A percentile compares a stretch with the other conserved stretches of the same genome.
phyloP scores from a whole-genome alignment of 495 filamentous ascomycete species.

The Sabuloglossum arenarium region DNA sequence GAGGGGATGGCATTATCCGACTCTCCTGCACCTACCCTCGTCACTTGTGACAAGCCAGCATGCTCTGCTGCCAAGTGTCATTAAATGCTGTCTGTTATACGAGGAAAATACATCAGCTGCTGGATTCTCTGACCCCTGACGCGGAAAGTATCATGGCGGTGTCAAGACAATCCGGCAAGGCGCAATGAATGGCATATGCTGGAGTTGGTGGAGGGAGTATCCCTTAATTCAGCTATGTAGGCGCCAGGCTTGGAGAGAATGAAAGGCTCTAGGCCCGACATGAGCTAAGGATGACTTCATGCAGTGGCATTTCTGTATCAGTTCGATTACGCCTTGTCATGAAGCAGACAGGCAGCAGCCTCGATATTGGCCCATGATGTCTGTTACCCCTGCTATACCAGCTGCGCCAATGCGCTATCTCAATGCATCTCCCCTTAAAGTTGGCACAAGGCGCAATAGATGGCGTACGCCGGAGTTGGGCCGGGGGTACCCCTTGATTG shows the following conservation, averaged over 20 bases:
- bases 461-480: neutral
- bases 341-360: too few relatives aligned
- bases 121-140: neutral
- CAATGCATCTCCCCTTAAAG: too few relatives aligned
- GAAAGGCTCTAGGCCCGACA: too few relatives aligned
- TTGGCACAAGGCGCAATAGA: neutral
- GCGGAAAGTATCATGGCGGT: neutral
- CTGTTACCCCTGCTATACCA: too few relatives aligned
- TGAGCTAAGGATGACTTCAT: too few relatives aligned
- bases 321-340: too few relatives aligned
- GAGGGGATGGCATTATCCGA: neutral
- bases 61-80: neutral
- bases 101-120: neutral
- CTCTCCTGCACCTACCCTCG: neutral
- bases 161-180: conserved; percentile 1
- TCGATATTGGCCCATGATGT: too few relatives aligned
- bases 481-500: too few relatives aligned
- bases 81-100: neutral
- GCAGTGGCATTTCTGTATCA: too few relatives aligned
- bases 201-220: neutral
- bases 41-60: neutral
- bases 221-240: too few relatives aligned
- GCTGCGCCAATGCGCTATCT: too few relatives aligned
- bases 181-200: neutral
- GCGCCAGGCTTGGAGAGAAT: too few relatives aligned